Conservation (phyloP, 257 asterid species). For the Primulina eburnea region DNA sequence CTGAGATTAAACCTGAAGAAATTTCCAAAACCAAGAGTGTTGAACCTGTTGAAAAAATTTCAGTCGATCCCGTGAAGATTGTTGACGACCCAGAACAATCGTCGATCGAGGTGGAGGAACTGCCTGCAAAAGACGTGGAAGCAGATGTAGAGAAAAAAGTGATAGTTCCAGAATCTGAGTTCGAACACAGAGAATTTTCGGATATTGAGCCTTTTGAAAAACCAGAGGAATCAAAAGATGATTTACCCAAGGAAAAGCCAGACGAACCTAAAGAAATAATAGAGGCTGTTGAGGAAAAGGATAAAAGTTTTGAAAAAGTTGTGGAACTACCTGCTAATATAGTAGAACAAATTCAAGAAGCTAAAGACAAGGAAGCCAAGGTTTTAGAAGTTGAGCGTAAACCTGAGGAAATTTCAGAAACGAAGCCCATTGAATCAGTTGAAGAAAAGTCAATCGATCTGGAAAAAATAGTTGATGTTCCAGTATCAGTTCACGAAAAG, state of each 20-base stretch:
- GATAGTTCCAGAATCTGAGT: constrained; percentile 15
- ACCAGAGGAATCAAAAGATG: neutral
- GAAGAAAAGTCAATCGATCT: constrained; percentile 34
- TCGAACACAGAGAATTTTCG: neutral
- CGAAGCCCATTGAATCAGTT: constrained; percentile 27
- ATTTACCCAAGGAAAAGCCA: constrained; percentile 27
- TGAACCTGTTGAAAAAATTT: too few relatives aligned
- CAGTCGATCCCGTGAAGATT: too few relatives aligned
- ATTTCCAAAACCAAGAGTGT: constrained; percentile 26
- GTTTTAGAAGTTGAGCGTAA: constrained; percentile 5
- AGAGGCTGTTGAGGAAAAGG: constrained; percentile 26
- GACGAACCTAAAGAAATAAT: constrained; percentile 19
- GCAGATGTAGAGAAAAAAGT: neutral
- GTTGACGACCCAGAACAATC: too few relatives aligned
- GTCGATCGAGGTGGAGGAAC: constrained; percentile 23
- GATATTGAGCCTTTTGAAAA: constrained; percentile 22
- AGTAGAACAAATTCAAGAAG: neutral
- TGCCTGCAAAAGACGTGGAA: constrained; percentile 21
- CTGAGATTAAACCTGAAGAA: neutral
- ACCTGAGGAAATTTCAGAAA: constrained; percentile 19
- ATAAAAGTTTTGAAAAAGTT: neutral
- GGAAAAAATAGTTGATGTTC: constrained; percentile 18
- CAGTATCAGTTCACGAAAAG: neutral
- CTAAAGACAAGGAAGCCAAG: neutral
- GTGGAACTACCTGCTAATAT: neutral